These are phyloP conservation scores for Cryptococcus hybrid DNA, from an alignment of 1,284 basidiomycete species.

Conservation along the genomic window DNA sequence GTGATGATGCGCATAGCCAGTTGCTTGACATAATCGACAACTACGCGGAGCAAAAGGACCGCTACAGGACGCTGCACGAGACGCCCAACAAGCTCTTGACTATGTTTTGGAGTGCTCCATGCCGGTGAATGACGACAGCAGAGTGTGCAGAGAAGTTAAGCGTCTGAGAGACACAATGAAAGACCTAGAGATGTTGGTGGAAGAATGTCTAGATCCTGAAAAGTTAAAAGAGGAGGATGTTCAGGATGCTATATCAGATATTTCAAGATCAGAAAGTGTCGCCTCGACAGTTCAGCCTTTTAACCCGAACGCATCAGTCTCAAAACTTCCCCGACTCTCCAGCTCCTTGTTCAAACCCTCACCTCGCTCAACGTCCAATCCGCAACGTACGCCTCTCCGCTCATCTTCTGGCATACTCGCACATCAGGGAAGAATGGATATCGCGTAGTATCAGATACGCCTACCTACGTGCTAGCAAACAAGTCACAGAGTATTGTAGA, in stretches of 20 bases:
- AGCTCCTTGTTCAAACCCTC: conserved; percentile 12
- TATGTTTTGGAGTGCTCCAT: background rate
- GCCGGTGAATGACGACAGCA: conserved; percentile 15
- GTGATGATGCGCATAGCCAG: conserved; percentile 23
- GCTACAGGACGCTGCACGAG: background rate
- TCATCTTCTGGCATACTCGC: background rate
- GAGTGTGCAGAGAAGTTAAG: conserved; percentile 20
- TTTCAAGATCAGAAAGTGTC: conserved; percentile 3
- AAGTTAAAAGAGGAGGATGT: background rate
- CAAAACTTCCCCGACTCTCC: conserved; percentile 9
- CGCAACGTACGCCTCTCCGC: background rate
- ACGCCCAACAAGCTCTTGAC: background rate
- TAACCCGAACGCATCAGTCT: conserved; percentile 1
- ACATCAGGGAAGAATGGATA: conserved; percentile 3
- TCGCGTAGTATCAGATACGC: conserved; percentile 21
- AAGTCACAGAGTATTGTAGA: background rate
- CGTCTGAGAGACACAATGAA: conserved; percentile 17
- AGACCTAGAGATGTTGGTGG: conserved; percentile 21
- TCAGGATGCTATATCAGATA: conserved; percentile 1
- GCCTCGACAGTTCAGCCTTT: background rate
- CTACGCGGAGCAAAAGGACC: background rate
- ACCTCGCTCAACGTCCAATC: background rate
- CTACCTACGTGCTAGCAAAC: conserved; percentile 1
- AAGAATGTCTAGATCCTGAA: conserved; percentile 10
- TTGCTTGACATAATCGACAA: conserved; percentile 27